These are phyloP conservation scores for Pisolithus microcarpus DNA, from an alignment of 768 basidiomycete genomes.

Conservation along the genomic window DNA sequence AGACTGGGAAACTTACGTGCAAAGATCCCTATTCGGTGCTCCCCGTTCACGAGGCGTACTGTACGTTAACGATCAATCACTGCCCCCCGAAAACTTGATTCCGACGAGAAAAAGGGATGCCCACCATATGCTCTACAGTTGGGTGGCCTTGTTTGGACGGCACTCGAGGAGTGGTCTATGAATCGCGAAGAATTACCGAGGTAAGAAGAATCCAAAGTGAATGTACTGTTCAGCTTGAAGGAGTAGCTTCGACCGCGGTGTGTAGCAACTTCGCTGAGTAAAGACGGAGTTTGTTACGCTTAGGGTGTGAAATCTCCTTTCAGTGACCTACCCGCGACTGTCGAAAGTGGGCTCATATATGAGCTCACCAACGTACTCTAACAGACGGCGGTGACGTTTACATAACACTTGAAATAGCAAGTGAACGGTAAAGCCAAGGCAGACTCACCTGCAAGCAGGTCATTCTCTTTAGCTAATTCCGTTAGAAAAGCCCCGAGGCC, in stretches of 20 bases:
- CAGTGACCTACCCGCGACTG: constrained; percentile 42
- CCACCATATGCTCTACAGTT: constrained; percentile 46
- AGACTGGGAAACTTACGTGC: constrained; percentile 35
- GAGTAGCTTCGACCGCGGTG: constrained; percentile 56
- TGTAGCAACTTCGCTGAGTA: constrained; percentile 33
- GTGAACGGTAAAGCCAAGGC: background rate
- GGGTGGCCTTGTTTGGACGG: constrained; percentile 9
- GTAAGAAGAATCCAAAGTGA: constrained; percentile 47
- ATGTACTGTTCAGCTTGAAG: constrained; percentile 43
- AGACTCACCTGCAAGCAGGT: constrained; percentile 42
- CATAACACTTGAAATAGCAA: background rate
- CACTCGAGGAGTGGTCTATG: constrained; percentile 47
- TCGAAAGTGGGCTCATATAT: constrained; percentile 42
- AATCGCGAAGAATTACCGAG: constrained; percentile 61
- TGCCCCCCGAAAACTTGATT: background rate
- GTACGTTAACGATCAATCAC: constrained; percentile 2
- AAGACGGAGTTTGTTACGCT: background rate
- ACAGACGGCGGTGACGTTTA: background rate
- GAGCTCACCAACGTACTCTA: constrained; percentile 66
- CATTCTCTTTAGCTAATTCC: constrained; percentile 37
- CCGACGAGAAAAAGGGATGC: constrained; percentile 5
- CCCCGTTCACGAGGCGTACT: constrained; percentile 59
- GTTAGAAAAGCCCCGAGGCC: constrained; percentile 50
- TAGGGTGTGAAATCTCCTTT: background rate
- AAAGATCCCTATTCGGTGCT: constrained; percentile 60